Evolutionary conservation across 352 stramenopile species (phyloP).

Genomic region (Globisporangium sylvaticum): DNA sequence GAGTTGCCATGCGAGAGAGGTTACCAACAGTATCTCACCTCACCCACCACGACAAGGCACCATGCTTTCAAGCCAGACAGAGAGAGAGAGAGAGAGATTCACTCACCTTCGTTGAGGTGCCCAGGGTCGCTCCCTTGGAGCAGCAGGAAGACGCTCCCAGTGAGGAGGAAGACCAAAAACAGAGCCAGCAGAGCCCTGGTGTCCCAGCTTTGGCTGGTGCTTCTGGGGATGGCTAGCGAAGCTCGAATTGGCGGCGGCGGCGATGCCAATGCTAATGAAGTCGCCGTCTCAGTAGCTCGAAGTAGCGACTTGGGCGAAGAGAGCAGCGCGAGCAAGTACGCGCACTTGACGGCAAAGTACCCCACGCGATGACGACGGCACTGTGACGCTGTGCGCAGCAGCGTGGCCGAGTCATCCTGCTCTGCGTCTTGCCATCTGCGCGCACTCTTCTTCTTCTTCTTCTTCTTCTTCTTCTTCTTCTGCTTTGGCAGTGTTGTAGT

Average conservation of each 20-base stretch:
- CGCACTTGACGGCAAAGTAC: background rate
- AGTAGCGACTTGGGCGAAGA: background rate
- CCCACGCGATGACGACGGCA: background rate
- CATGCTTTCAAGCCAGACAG: background rate
- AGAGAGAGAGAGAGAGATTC: background rate
- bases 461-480: background rate
- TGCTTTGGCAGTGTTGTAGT: background rate
- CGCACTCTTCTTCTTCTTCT: background rate
- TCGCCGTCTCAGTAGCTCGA: background rate
- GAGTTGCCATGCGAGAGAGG: background rate
- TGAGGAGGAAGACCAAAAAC: conserved; percentile 2
- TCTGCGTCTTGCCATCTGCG: background rate
- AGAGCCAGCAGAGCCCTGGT: background rate
- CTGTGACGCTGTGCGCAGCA: background rate
- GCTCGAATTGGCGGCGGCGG: background rate
- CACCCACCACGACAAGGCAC: background rate
- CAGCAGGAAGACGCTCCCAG: conserved; percentile 18
- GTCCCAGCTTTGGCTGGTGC: background rate
- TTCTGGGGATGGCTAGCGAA: background rate
- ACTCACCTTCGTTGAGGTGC: conserved; percentile 32
- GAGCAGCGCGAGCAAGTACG: conserved; percentile 6
- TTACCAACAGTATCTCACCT: background rate
- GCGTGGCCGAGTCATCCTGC: background rate
- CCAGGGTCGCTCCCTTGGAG: conserved; percentile 42
- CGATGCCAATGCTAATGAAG: background rate